phyloP scores from a whole-genome alignment of 116 monocot species.

The Cymodocea nodosa region DNA sequence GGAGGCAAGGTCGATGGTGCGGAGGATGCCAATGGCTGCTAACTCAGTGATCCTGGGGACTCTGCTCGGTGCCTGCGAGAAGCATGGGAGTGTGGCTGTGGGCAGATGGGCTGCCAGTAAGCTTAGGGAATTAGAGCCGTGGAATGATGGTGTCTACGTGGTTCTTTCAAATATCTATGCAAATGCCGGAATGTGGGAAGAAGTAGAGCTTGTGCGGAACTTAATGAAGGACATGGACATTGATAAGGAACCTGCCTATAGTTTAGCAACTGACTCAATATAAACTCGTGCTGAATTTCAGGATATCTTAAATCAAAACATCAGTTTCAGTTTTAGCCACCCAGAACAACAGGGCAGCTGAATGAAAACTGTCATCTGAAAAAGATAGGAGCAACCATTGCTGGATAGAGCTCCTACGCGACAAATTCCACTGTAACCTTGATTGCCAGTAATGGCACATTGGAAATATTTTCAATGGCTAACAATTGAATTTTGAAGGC shows the following conservation, averaged over 20 bases:
- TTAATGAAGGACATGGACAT: conserved; percentile 25
- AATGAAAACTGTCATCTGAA: too few relatives aligned
- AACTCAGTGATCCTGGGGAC: conserved; percentile 47
- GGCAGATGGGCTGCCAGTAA: conserved; percentile 22
- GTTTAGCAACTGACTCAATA: conserved; percentile 1
- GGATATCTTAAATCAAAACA: too few relatives aligned
- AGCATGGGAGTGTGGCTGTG: conserved; percentile 24
- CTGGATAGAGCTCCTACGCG: too few relatives aligned
- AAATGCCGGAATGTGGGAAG: conserved; percentile 34
- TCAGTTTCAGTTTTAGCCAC: too few relatives aligned
- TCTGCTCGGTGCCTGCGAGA: conserved; percentile 21
- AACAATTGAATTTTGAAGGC: too few relatives aligned
- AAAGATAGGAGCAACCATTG: too few relatives aligned
- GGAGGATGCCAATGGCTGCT: conserved; percentile 30
- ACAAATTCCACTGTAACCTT: too few relatives aligned
- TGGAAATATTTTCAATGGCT: too few relatives aligned
- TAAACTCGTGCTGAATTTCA: background rate
- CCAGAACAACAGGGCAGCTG: too few relatives aligned
- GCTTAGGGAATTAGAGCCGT: conserved; percentile 40
- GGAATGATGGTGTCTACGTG: conserved; percentile 45
- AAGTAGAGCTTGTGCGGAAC: conserved; percentile 23
- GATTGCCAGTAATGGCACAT: too few relatives aligned
- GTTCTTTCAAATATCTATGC: conserved; percentile 54
- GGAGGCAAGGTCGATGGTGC: conserved; percentile 35
- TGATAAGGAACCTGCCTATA: conserved; percentile 25